A percentile compares a stretch with the other conserved stretches of the same genome.
Conservation (phyloP, 345 rosid species). For the Hypericum perforatum region DNA sequence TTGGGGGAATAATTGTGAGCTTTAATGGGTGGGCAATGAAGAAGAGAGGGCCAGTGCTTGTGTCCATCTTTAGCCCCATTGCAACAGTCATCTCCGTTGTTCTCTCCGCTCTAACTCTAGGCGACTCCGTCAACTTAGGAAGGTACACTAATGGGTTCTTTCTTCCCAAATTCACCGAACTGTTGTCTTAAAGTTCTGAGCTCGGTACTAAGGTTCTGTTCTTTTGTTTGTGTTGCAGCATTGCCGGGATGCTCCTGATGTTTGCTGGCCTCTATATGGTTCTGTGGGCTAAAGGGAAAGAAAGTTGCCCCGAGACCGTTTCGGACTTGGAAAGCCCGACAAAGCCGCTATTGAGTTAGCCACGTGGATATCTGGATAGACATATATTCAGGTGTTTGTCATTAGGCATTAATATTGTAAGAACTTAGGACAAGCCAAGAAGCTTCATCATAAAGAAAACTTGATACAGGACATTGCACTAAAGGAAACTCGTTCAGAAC, state of each 20-base stretch:
- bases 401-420: too few relatives aligned
- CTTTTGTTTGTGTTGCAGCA: slow-evolving; percentile 32
- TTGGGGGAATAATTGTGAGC: slow-evolving; percentile 61
- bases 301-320: slow-evolving; percentile 21
- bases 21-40: slow-evolving; percentile 93
- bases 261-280: slow-evolving; percentile 68
- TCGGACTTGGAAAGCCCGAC: slow-evolving; percentile 23
- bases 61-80: slow-evolving; percentile 77
- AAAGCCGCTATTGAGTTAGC: slow-evolving; percentile 63
- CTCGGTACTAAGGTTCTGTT: not conserved
- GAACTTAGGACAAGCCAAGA: too few relatives aligned
- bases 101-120: slow-evolving; percentile 47
- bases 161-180: not conserved
- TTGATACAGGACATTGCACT: too few relatives aligned
- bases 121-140: slow-evolving; percentile 51
- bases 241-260: slow-evolving; percentile 76
- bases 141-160: slow-evolving; percentile 31
- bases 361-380: too few relatives aligned
- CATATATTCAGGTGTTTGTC: too few relatives aligned
- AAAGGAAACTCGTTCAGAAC: too few relatives aligned
- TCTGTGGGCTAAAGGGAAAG: slow-evolving; percentile 93
- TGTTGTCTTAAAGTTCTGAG: not conserved
- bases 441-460: too few relatives aligned
- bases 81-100: slow-evolving; percentile 52
- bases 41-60: slow-evolving; percentile 84